Conservation (phyloP, 1,284 basidiomycete species). For the Clitocybe nebularis region DNA sequence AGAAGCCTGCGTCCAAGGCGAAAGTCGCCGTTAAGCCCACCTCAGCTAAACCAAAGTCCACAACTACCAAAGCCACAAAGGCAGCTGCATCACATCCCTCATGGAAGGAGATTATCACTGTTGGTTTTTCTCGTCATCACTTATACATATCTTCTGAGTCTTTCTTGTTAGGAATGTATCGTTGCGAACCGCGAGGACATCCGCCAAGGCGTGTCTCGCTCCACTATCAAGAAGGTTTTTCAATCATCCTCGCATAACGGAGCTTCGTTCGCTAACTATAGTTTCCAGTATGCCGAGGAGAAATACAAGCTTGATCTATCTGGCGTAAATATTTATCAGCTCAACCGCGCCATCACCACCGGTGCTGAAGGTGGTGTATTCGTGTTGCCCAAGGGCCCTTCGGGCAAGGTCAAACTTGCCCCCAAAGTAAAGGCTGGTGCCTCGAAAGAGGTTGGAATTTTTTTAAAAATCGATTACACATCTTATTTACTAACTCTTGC, state of each 20-base stretch:
- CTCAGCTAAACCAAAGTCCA: constrained; percentile 25
- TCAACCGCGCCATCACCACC: constrained; percentile 68
- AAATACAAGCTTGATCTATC: constrained; percentile 63
- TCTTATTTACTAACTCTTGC: neutral
- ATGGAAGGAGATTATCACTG: constrained; percentile 63
- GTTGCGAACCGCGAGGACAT: constrained; percentile 58
- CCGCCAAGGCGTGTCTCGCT: constrained; percentile 71
- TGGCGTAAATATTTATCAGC: constrained; percentile 55
- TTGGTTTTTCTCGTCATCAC: constrained; percentile 23
- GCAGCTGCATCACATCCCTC: constrained; percentile 42
- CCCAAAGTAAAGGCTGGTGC: constrained; percentile 38
- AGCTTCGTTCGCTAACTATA: too few relatives aligned
- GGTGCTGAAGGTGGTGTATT: constrained; percentile 65
- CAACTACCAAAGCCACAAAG: constrained; percentile 27
- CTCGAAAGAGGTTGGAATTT: constrained; percentile 50
- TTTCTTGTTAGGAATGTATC: constrained; percentile 59
- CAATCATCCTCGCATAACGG: too few relatives aligned
- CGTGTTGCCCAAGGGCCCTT: constrained; percentile 69
- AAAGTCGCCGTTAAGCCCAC: constrained; percentile 26
- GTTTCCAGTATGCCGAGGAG: constrained; percentile 66
- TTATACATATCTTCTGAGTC: constrained; percentile 9
- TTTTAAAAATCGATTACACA: neutral
- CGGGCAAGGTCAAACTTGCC: constrained; percentile 61
- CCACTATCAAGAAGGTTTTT: constrained; percentile 72
- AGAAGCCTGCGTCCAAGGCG: constrained; percentile 30